These are phyloP conservation scores for Colletotrichum gloeosporioides DNA, from an alignment of 2,329 filamentous ascomycete species.

Conservation along the genomic window DNA sequence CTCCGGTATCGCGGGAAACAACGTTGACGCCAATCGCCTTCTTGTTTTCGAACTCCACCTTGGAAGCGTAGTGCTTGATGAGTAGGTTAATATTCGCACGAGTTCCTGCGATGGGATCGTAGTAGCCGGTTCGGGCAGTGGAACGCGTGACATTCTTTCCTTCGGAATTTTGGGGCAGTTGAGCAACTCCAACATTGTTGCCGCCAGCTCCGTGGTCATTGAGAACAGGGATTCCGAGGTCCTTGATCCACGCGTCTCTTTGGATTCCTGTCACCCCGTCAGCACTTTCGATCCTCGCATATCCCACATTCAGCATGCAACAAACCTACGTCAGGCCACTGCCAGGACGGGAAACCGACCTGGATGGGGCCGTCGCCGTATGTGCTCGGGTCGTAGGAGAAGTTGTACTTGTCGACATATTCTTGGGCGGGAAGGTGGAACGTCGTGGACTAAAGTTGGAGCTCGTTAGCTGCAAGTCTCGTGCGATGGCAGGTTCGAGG, in stretches of 20 bases:
- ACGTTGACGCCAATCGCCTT: slow-evolving; percentile 42
- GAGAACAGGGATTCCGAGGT: slow-evolving; percentile 17
- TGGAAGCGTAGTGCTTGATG: slow-evolving; percentile 33
- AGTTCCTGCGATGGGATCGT: slow-evolving; percentile 34
- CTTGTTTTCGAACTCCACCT: slow-evolving; percentile 24
- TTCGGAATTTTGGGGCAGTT: slow-evolving; percentile 38
- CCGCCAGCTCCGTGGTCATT: slow-evolving; percentile 22
- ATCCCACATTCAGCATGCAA: neutral
- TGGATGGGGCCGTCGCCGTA: slow-evolving; percentile 29
- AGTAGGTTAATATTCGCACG: slow-evolving; percentile 44
- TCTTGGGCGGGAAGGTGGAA: slow-evolving; percentile 33
- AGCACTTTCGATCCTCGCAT: neutral
- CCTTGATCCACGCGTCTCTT: slow-evolving; percentile 8
- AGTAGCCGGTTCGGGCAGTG: slow-evolving; percentile 33
- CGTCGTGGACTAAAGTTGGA: slow-evolving; percentile 26
- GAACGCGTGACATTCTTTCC: slow-evolving; percentile 43
- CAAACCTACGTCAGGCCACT: slow-evolving; percentile 27
- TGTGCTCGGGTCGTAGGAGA: slow-evolving; percentile 24
- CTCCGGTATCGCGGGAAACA: neutral
- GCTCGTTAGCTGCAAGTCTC: neutral
- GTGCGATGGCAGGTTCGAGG: neutral
- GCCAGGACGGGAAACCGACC: slow-evolving; percentile 28
- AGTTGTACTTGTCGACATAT: slow-evolving; percentile 30
- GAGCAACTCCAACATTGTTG: slow-evolving; percentile 24
- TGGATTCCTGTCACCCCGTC: neutral